These are phyloP conservation scores for Hypoxylon sp. DNA, from an alignment of 2,329 filamentous ascomycete species.

Conservation along the genomic window DNA sequence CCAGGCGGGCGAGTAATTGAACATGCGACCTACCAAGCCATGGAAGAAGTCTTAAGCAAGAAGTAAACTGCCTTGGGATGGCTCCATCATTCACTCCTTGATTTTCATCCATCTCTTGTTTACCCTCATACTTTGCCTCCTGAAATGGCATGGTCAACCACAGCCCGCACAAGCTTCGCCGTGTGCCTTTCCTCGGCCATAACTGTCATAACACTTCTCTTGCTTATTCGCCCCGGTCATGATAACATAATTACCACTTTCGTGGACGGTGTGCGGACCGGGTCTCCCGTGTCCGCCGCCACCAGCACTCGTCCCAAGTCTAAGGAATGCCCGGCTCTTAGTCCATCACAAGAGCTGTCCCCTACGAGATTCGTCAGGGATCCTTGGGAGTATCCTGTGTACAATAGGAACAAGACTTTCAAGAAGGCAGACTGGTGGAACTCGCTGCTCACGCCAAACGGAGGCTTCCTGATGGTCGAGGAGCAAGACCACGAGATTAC, in stretches of 20 bases:
- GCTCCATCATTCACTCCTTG: not conserved
- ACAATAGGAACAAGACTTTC: not conserved
- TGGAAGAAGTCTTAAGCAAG: not conserved
- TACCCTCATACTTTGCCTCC: not conserved
- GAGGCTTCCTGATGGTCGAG: constrained; percentile 7
- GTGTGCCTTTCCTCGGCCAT: constrained; percentile 2
- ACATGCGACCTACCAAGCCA: not conserved
- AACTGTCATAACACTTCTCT: constrained; percentile 9
- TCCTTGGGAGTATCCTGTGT: constrained; percentile 8
- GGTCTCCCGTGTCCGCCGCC: not conserved
- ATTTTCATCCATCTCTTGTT: not conserved
- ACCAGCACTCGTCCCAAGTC: not conserved
- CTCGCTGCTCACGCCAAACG: constrained; percentile 5
- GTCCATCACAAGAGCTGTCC: not conserved
- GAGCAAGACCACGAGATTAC: not conserved
- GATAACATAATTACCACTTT: not conserved
- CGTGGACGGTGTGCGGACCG: not conserved
- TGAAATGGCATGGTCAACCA: constrained; percentile 9
- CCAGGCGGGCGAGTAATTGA: not conserved
- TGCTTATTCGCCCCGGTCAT: constrained; percentile 4
- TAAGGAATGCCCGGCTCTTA: not conserved
- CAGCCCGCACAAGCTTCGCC: constrained; percentile 1
- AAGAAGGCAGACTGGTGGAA: constrained; percentile 4
- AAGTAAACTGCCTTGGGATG: not conserved
- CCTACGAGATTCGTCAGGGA: constrained; percentile 1